These are phyloP conservation scores for Cucurbita moschata DNA, from an alignment of 306 rosid genomes.

Conservation along the genomic window DNA sequence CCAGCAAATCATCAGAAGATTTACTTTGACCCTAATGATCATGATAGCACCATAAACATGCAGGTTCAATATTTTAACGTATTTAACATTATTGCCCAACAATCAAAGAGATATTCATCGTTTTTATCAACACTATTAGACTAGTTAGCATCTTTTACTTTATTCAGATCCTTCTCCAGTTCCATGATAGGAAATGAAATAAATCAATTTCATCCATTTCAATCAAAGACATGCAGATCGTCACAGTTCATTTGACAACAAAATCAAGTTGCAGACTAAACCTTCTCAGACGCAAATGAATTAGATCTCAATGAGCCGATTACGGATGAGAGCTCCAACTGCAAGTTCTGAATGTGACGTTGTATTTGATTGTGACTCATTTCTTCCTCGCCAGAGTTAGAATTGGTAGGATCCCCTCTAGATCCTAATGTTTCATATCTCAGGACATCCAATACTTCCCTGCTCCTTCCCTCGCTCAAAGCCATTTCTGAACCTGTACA, in stretches of 20 bases:
- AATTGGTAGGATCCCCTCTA: slow-evolving; percentile 16
- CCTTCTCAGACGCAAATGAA: slow-evolving; percentile 20
- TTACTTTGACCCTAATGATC: slow-evolving; percentile 35
- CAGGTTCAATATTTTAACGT: not conserved
- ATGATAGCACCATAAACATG: slow-evolving; percentile 4
- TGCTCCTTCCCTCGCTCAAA: slow-evolving; percentile 15
- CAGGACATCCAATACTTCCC: slow-evolving; percentile 15
- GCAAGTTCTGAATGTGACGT: slow-evolving; percentile 39
- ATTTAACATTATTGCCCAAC: not conserved
- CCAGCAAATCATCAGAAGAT: slow-evolving; percentile 38
- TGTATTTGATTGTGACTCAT: slow-evolving; percentile 25
- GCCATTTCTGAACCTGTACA: slow-evolving; percentile 48
- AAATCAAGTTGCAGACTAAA: slow-evolving; percentile 5
- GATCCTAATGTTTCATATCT: slow-evolving; percentile 18
- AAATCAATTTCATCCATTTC: not conserved
- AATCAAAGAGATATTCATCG: not conserved
- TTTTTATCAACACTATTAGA: not conserved
- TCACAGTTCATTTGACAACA: not conserved
- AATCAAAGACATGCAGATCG: not conserved
- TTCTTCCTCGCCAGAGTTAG: slow-evolving; percentile 16
- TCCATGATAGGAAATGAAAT: not conserved
- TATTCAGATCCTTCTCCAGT: not conserved
- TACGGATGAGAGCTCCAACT: slow-evolving; percentile 51
- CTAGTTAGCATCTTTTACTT: not conserved
- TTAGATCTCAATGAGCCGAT: slow-evolving; percentile 38